phyloP scores from a whole-genome alignment of 768 basidiomycete species.

The Tylopilus plumbeoviolaceoides region DNA sequence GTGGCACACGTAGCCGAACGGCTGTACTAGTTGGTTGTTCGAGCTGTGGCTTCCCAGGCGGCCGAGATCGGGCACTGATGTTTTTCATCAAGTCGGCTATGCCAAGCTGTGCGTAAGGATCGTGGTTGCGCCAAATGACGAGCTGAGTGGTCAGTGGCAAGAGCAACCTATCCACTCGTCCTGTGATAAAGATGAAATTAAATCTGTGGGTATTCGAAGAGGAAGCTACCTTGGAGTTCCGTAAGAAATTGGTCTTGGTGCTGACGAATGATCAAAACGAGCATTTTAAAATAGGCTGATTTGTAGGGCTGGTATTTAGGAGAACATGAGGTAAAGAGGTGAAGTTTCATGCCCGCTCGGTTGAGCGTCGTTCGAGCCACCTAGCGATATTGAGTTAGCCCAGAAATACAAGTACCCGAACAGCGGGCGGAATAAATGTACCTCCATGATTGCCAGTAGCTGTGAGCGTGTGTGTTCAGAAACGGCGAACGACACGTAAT shows the following conservation, averaged over 20 bases:
- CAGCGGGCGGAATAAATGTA: constrained; percentile 27
- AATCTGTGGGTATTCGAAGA: not conserved
- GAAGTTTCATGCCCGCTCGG: constrained; percentile 38
- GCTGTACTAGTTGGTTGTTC: constrained; percentile 12
- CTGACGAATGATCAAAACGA: constrained; percentile 37
- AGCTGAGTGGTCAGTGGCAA: constrained; percentile 31
- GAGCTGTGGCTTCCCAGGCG: constrained; percentile 16
- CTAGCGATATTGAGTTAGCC: constrained; percentile 25
- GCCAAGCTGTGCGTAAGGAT: constrained; percentile 33
- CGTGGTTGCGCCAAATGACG: constrained; percentile 25
- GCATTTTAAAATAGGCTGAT: constrained; percentile 45
- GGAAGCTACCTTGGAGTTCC: constrained; percentile 26
- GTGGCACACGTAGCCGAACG: constrained; percentile 14
- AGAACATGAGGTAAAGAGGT: constrained; percentile 45
- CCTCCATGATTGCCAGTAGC: constrained; percentile 52
- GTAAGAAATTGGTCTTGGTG: constrained; percentile 26
- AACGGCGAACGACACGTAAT: not conserved
- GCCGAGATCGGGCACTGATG: constrained; percentile 10
- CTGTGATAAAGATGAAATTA: constrained; percentile 14
- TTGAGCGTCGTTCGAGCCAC: constrained; percentile 46
- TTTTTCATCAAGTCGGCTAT: constrained; percentile 30
- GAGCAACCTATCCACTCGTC: constrained; percentile 31
- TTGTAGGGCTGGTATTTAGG: constrained; percentile 39
- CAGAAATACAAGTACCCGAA: not conserved
- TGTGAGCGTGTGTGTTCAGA: constrained; percentile 20